phyloP scores from a whole-genome alignment of 169 alveolate genomes.

The Plasmodium malariae region DNA sequence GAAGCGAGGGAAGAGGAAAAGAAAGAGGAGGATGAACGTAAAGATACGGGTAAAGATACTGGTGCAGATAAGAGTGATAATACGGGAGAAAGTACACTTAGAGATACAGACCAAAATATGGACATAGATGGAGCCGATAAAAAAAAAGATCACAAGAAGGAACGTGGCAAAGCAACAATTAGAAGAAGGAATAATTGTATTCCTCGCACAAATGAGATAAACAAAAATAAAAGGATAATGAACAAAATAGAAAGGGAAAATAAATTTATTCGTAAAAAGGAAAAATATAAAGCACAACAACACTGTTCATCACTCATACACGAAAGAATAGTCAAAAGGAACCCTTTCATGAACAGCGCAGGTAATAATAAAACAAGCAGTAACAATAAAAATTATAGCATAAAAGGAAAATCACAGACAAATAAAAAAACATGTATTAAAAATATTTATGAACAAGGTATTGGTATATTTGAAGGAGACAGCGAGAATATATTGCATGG shows the following conservation, averaged over 20 bases:
- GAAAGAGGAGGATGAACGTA: no score
- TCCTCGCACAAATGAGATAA: neutral
- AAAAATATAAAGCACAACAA: no score
- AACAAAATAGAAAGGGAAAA: neutral
- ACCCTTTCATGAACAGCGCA: no score
- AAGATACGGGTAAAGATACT: no score
- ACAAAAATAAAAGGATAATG: conserved; percentile 12
- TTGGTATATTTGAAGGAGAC: neutral
- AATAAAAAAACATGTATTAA: conserved; percentile 6
- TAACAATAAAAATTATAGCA: conserved; percentile 16
- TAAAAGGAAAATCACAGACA: neutral
- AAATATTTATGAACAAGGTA: conserved; percentile 4
- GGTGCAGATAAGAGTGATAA: no score
- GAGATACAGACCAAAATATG: no score
- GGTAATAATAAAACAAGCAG: neutral
- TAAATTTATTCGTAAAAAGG: neutral
- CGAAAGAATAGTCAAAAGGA: no score
- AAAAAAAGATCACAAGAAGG: neutral
- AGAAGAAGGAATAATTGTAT: neutral
- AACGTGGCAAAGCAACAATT: neutral
- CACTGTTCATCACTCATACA: no score
- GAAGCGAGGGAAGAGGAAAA: no score
- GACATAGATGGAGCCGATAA: no score
- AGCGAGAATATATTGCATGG: neutral
- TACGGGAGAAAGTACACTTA: no score